phyloP scores from a whole-genome alignment of 768 basidiomycete species.

The Paxillus rubicundulus region DNA sequence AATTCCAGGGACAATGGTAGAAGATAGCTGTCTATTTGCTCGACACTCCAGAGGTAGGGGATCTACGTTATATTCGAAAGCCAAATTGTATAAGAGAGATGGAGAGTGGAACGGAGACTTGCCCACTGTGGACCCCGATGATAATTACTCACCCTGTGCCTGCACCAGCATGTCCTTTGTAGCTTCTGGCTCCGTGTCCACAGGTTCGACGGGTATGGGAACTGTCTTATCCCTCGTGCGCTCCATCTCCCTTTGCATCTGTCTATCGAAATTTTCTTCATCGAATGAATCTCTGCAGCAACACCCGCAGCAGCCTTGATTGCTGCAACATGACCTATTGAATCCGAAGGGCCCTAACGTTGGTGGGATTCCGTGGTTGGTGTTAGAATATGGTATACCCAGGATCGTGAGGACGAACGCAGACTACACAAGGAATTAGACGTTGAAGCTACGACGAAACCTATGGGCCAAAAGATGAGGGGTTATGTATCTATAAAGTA shows the following conservation, averaged over 20 bases:
- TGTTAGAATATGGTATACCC: background rate
- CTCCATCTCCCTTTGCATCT: constrained; percentile 16
- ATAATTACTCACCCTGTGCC: no score
- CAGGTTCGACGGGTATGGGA: constrained; percentile 3
- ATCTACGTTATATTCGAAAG: no score
- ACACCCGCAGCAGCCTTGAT: constrained; percentile 17
- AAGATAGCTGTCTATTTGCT: no score
- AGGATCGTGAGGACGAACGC: constrained; percentile 8
- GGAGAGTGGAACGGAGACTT: no score
- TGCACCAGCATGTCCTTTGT: constrained; percentile 2
- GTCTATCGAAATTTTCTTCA: constrained; percentile 18
- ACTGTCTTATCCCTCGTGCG: constrained; percentile 16
- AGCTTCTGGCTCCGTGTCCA: constrained; percentile 10
- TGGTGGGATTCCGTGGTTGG: background rate
- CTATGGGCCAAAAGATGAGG: background rate
- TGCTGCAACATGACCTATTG: constrained; percentile 10
- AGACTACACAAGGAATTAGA: constrained; percentile 10
- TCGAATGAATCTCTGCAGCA: constrained; percentile 18
- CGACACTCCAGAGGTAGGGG: no score
- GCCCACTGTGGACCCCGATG: no score
- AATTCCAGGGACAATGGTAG: no score
- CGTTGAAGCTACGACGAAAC: constrained; percentile 7
- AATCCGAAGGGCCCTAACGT: constrained; percentile 8
- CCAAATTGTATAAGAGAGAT: no score
- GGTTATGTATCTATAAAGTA: no score